These are phyloP conservation scores for Petrea volubilis DNA, from an alignment of 257 asterid genomes.

Conservation along the genomic window DNA sequence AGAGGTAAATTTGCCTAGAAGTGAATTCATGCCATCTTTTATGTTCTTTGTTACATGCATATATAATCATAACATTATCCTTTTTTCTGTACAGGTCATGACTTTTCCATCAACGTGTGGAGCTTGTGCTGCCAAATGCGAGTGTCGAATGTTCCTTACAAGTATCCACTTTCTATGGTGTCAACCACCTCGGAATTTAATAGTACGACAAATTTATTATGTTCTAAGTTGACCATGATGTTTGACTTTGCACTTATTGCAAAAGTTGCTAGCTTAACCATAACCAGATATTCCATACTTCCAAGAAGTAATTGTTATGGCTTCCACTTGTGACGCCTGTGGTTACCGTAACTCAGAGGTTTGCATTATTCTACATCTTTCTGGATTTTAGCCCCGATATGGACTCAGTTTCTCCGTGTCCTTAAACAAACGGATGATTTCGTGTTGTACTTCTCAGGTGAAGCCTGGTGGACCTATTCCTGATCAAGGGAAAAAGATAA, in stretches of 20 bases:
- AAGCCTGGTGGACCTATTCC: constrained; percentile 90
- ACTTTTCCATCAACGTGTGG: constrained; percentile 91
- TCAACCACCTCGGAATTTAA: not conserved
- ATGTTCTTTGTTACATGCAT: not conserved
- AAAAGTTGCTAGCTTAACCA: constrained; percentile 53
- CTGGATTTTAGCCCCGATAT: not conserved
- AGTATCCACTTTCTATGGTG: constrained; percentile 64
- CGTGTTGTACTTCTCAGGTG: constrained; percentile 50
- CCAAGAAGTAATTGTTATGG: constrained; percentile 94
- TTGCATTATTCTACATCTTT: constrained; percentile 14
- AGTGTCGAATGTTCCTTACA: constrained; percentile 88
- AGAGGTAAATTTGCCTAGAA: constrained; percentile 54
- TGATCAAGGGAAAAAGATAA: constrained; percentile 79
- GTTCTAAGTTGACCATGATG: constrained; percentile 1
- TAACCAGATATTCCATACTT: constrained; percentile 85
- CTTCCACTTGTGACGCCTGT: constrained; percentile 85
- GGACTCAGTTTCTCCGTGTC: not conserved
- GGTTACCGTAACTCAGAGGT: constrained; percentile 98
- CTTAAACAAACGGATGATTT: constrained; percentile 8
- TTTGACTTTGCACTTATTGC: not conserved
- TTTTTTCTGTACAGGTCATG: constrained; percentile 68
- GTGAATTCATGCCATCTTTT: not conserved
- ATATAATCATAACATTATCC: not conserved
- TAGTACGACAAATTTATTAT: not conserved
- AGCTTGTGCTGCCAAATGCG: constrained; percentile 70